Evolutionary conservation across 106 monocot species (phyloP), one percentile per base, ranked within the genome.

Genomic region (Xerophyta viscosa): DNA sequence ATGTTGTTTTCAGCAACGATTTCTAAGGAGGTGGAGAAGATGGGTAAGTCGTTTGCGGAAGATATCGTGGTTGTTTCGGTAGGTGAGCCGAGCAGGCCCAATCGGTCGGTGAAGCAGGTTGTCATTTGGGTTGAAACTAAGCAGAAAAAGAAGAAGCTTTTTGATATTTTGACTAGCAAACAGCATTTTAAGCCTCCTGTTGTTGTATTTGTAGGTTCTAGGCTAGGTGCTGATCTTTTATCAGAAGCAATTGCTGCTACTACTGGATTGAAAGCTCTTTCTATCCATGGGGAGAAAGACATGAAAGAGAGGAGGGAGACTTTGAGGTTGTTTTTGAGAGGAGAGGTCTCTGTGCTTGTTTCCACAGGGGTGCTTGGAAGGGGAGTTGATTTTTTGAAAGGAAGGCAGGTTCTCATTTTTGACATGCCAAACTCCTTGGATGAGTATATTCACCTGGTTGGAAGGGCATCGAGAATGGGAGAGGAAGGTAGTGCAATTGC

Each of bases 301-400:
- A 92, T 92, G 92, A 83, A 71, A 28, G 92, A 92, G 46, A 79
- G 92, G 73, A 82, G 92, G 57, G 92, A 86, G 50, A 72, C 13
- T 41, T 56, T 92, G 76, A 71, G 55, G 64, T 56, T 73, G 46
- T 83, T 86, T 57, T 43, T 92, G 33, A 71, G 67, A 45, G 92
- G 86, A 45, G 86, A 86, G 47, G 67, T 83, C 2, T 64, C 86
- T 31, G 70, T 92, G 13, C 41, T 92, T 23, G 92, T 92, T 20
- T 76, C 79, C 12, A 92, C 92, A 6, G 79, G 92, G 14, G 67
- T 92, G 36, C 50, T 92, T 51, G 86, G 92, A 23, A 69, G 92
- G 14, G 92, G 92, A 8, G 60, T 92, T 12, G 86, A 92, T 73
- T 61, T 92, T 26, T 45, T 82, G 44, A 65, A 69, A 56, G 79